phyloP scores from a whole-genome alignment of 2,329 filamentous ascomycete species.

The Fusarium nodosum region DNA sequence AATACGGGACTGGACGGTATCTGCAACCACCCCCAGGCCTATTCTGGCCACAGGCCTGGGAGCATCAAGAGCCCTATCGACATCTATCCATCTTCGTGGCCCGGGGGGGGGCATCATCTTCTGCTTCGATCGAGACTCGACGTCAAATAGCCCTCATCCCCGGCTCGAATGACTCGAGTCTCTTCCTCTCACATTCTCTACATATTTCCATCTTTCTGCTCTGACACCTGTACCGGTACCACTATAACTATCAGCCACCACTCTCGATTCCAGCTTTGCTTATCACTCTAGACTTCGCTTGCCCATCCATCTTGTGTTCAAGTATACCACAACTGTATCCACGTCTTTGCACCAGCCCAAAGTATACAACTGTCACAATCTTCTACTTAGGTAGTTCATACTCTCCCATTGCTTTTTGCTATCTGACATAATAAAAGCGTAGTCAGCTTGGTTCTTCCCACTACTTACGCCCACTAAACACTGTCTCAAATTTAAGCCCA shows the following conservation, averaged over 20 bases:
- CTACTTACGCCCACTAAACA: conserved; percentile 26
- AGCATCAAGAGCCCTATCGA: conserved; percentile 38
- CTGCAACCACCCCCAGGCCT: conserved; percentile 35
- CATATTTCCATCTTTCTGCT: not conserved
- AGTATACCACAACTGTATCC: not conserved
- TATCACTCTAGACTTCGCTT: conserved; percentile 2
- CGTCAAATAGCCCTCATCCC: conserved; percentile 40
- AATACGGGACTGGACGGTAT: conserved; percentile 17
- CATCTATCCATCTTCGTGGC: conserved; percentile 31
- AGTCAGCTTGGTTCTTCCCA: conserved; percentile 16
- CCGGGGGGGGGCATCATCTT: conserved; percentile 35
- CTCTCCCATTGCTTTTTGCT: conserved; percentile 14
- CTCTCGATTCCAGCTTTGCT: not conserved
- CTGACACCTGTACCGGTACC: conserved; percentile 11
- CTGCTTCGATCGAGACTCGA: conserved; percentile 26
- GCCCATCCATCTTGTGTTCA: conserved; percentile 1
- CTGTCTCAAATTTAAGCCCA: conserved; percentile 12
- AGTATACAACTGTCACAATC: conserved; percentile 8
- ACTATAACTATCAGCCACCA: conserved; percentile 15
- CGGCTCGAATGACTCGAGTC: conserved; percentile 30
- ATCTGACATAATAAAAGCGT: conserved; percentile 37
- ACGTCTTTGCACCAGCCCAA: conserved; percentile 1
- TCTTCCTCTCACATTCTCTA: conserved; percentile 14
- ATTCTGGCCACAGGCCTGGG: conserved; percentile 31
- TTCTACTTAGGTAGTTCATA: conserved; percentile 18